A percentile compares a stretch with the other conserved stretches of the same genome.
Evolutionary conservation across 1,284 basidiomycete genomes (phyloP).

Genomic region (Rhodotorula mucilaginosa): DNA sequence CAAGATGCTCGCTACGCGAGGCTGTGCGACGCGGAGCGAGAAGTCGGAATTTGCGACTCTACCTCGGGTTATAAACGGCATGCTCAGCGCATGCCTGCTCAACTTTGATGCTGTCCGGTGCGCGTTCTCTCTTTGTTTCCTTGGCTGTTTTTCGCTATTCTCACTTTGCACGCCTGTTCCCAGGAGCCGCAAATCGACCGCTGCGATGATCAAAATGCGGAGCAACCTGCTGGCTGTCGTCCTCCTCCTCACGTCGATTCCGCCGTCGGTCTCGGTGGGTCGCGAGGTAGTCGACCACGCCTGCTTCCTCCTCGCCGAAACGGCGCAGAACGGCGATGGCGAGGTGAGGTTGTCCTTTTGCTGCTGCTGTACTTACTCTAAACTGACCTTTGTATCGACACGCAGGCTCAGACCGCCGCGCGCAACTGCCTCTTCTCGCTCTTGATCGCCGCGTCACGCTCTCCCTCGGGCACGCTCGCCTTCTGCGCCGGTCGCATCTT

Average conservation of each 20-base stretch:
- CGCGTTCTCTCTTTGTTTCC: conserved; percentile 43
- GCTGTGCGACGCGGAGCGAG: conserved; percentile 29
- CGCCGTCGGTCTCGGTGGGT: conserved; percentile 66
- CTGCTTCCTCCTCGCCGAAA: conserved; percentile 79
- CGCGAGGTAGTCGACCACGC: conserved; percentile 76
- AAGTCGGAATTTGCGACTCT: conserved; percentile 18
- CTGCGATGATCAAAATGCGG: conserved; percentile 79
- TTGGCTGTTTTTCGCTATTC: neutral
- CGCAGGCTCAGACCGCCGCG: conserved; percentile 72
- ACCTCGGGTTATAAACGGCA: conserved; percentile 68
- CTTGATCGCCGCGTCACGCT: conserved; percentile 61
- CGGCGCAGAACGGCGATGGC: conserved; percentile 59
- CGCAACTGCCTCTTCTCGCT: conserved; percentile 84
- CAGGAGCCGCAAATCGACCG: conserved; percentile 73
- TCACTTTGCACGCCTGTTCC: conserved; percentile 18
- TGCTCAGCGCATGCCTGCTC: conserved; percentile 77
- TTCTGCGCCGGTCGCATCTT: conserved; percentile 71
- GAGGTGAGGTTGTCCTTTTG: conserved; percentile 60
- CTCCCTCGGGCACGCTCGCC: conserved; percentile 59
- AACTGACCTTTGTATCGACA: neutral
- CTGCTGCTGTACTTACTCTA: neutral
- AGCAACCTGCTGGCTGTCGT: conserved; percentile 85
- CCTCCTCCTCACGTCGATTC: conserved; percentile 77
- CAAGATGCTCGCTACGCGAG: conserved; percentile 65
- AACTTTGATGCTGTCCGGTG: conserved; percentile 91